Evolutionary conservation across 805 yeast genomes (phyloP).

Genomic region (Lipomyces spencermartinsiae): DNA sequence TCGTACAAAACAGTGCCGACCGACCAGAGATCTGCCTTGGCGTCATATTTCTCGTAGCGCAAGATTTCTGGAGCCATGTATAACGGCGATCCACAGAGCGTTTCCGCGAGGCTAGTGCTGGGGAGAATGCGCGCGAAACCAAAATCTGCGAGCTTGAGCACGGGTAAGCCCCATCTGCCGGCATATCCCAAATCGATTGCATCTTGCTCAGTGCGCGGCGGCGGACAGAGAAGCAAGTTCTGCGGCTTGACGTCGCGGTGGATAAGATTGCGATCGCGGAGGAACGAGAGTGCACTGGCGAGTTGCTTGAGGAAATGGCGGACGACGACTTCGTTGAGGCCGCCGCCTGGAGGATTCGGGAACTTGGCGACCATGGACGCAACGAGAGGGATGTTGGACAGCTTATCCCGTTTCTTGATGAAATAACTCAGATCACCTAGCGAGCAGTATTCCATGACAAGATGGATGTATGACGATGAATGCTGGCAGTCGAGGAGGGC

Average conservation of each 20-base stretch:
- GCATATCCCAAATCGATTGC: slow-evolving; percentile 65
- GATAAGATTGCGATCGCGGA: slow-evolving; percentile 82
- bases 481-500: slow-evolving; percentile 81
- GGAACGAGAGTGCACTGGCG: slow-evolving; percentile 79
- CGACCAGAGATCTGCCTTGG: slow-evolving; percentile 97
- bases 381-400: slow-evolving; percentile 78
- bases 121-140: slow-evolving; percentile 97
- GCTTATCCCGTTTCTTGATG: slow-evolving; percentile 75
- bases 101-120: slow-evolving; percentile 91
- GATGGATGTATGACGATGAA: slow-evolving; percentile 74
- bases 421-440: slow-evolving; percentile 91
- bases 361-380: slow-evolving; percentile 76
- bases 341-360: slow-evolving; percentile 81
- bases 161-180: slow-evolving; percentile 88
- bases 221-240: slow-evolving; percentile 79
- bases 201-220: slow-evolving; percentile 66
- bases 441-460: slow-evolving; percentile 96
- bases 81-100: slow-evolving; percentile 95
- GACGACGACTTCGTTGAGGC: slow-evolving; percentile 78
- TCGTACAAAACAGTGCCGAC: slow-evolving; percentile 96
- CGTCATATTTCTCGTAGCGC: slow-evolving; percentile 92
- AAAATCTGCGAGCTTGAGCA: slow-evolving; percentile 93
- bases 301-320: slow-evolving; percentile 87
- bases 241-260: slow-evolving; percentile 98
- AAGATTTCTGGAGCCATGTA: slow-evolving; percentile 99